phyloP scores from a whole-genome alignment of 495 filamentous ascomycete genomes.

The Niebla homalea region DNA sequence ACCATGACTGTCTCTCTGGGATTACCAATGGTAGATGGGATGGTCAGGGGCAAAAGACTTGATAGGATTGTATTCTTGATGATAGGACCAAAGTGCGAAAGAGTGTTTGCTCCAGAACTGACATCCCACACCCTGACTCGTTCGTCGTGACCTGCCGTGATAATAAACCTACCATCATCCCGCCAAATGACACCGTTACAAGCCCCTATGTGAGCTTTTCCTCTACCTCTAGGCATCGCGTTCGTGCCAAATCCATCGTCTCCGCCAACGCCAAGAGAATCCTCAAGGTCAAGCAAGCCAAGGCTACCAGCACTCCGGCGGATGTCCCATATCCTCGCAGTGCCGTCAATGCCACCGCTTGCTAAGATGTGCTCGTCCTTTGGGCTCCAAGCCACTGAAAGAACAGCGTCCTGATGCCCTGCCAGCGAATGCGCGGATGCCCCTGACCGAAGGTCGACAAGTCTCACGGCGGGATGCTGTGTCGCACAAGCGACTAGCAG shows the following conservation, averaged over 20 bases:
- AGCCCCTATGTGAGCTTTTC: conserved; percentile 58
- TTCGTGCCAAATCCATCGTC: conserved; percentile 35
- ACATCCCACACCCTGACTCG: conserved; percentile 77
- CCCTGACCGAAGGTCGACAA: conserved; percentile 73
- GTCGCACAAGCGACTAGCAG: conserved; percentile 75
- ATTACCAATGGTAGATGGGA: conserved; percentile 37
- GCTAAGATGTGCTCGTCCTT: conserved; percentile 64
- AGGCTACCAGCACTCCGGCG: conserved; percentile 58
- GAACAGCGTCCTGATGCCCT: conserved; percentile 56
- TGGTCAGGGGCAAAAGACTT: conserved; percentile 45
- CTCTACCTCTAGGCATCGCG: conserved; percentile 33
- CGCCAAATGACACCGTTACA: conserved; percentile 81
- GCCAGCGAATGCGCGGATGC: conserved; percentile 62
- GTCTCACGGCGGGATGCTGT: conserved; percentile 61
- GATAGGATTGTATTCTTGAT: conserved; percentile 60
- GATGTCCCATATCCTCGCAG: conserved; percentile 73
- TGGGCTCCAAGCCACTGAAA: conserved; percentile 70
- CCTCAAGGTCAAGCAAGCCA: conserved; percentile 66
- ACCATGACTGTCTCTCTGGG: conserved; percentile 50
- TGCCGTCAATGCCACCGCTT: conserved; percentile 63
- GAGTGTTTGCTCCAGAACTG: conserved; percentile 62
- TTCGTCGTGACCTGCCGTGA: conserved; percentile 70
- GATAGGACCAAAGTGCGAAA: conserved; percentile 67
- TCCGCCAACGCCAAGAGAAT: conserved; percentile 46
- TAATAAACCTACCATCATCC: conserved; percentile 55